Percentiles rank a stretch among this genome's conserved stretches.
Conservation (phyloP, 1,284 basidiomycete genomes). For the Leccinum ponderosum region DNA sequence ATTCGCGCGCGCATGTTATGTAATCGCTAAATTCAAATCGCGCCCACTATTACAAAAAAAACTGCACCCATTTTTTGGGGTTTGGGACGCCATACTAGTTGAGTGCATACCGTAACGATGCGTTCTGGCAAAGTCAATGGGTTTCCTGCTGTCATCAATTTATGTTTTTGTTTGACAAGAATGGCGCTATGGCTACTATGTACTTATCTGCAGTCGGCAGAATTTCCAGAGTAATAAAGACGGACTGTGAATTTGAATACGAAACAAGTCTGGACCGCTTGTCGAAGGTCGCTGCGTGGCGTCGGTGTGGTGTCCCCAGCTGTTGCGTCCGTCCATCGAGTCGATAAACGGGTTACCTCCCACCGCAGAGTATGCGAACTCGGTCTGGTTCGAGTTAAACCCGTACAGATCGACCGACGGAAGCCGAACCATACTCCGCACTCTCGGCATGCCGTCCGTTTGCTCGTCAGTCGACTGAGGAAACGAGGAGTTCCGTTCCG, state of each 20-base stretch:
- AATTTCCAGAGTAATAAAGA: too few species aligned
- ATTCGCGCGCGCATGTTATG: too few species aligned
- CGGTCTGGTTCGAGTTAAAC: constrained; percentile 63
- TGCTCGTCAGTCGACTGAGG: constrained; percentile 66
- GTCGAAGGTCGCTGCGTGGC: constrained; percentile 62
- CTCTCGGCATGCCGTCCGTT: constrained; percentile 56
- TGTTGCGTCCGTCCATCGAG: constrained; percentile 44
- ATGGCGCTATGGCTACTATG: not conserved
- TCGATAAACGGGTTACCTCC: constrained; percentile 49
- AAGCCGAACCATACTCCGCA: constrained; percentile 77
- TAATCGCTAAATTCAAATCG: too few species aligned
- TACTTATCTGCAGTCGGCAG: too few species aligned
- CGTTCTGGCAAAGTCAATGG: not conserved
- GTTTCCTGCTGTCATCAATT: not conserved
- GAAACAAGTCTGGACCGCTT: constrained; percentile 35
- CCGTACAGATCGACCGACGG: constrained; percentile 67
- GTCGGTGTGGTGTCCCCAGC: constrained; percentile 41
- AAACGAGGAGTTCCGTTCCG: constrained; percentile 68
- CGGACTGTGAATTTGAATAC: too few species aligned
- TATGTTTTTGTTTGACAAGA: not conserved
- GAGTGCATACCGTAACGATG: too few species aligned
- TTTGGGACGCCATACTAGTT: too few species aligned
- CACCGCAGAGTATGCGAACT: constrained; percentile 75
- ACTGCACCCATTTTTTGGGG: too few species aligned
- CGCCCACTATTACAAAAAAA: too few species aligned